phyloP scores from a whole-genome alignment of 139 green algal genomes.

The Eudorina sp. region DNA sequence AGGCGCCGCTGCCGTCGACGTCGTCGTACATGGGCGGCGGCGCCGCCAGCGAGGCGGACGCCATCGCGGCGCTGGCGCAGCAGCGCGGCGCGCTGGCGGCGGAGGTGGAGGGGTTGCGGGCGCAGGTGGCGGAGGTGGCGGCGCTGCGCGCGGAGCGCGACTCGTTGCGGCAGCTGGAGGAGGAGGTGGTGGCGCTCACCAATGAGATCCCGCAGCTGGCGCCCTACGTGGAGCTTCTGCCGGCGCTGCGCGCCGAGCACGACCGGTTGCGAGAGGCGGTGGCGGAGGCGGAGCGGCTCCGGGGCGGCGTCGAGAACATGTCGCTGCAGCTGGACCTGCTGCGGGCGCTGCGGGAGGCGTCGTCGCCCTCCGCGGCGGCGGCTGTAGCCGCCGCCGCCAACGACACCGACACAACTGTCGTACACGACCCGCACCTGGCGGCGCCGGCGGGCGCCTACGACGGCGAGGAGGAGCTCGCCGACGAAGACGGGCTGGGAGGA shows the following conservation, averaged over 20 bases:
- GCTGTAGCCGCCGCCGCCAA: background rate
- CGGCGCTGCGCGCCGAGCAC: slow-evolving; percentile 33
- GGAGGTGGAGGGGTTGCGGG: slow-evolving; percentile 30
- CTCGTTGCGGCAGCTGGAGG: slow-evolving; percentile 16
- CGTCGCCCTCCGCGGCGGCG: background rate
- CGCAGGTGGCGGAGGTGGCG: slow-evolving; percentile 37
- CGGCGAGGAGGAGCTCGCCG: background rate
- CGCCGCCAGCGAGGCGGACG: background rate
- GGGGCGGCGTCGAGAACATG: slow-evolving; percentile 24
- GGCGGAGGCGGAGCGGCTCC: slow-evolving; percentile 36
- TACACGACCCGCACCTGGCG: background rate
- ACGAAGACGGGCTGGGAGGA: background rate
- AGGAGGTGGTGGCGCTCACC: slow-evolving; percentile 42
- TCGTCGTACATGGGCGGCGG: background rate
- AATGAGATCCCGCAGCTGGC: slow-evolving; percentile 37
- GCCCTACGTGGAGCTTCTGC: slow-evolving; percentile 51
- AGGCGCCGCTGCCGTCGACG: slow-evolving; percentile 29
- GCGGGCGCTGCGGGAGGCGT: slow-evolving; percentile 29
- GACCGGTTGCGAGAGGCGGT: slow-evolving; percentile 18
- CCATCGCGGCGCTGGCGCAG: slow-evolving; percentile 36
- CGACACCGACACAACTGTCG: background rate
- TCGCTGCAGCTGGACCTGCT: slow-evolving; percentile 37
- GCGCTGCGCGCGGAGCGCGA: slow-evolving; percentile 38
- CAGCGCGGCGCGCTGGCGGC: slow-evolving; percentile 34
- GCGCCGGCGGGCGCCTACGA: background rate